These are phyloP conservation scores for Alternaria dauci DNA, from an alignment of 2,329 filamentous ascomycete species.

Conservation along the genomic window DNA sequence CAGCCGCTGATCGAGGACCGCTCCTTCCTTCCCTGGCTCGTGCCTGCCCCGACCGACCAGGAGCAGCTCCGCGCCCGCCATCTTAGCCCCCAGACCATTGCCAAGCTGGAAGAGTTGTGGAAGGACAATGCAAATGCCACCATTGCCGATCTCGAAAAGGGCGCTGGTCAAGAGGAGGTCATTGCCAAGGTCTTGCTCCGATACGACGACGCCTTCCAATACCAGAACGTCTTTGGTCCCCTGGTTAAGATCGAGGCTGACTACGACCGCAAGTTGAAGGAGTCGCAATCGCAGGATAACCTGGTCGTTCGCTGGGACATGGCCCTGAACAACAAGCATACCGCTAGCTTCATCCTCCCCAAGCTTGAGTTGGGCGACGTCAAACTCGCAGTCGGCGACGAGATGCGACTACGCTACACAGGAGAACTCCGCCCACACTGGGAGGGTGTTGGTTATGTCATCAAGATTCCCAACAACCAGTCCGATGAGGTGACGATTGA, in stretches of 20 bases:
- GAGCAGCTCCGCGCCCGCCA: slow-evolving; percentile 96
- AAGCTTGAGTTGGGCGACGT: slow-evolving; percentile 98
- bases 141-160: slow-evolving; percentile 89
- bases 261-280: slow-evolving; percentile 98
- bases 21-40: slow-evolving; percentile 93
- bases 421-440: slow-evolving; percentile 90
- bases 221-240: slow-evolving; percentile 98
- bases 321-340: slow-evolving; percentile 95
- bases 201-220: slow-evolving; percentile 97
- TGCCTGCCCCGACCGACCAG: slow-evolving; percentile 85
- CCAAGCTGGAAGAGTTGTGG: slow-evolving; percentile 97
- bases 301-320: slow-evolving; percentile 93
- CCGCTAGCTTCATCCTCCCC: slow-evolving; percentile 92
- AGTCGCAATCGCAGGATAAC: slow-evolving; percentile 97
- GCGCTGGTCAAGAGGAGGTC: slow-evolving; percentile 90
- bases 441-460: slow-evolving; percentile 98
- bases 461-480: slow-evolving; percentile 99
- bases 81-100: slow-evolving; percentile 91
- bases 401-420: slow-evolving; percentile 97
- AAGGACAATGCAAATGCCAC: slow-evolving; percentile 92
- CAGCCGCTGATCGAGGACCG: slow-evolving; percentile 97
- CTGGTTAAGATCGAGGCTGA: slow-evolving; percentile 99
- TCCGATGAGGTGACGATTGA: slow-evolving; percentile 97
- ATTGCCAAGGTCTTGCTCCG: slow-evolving; percentile 90
- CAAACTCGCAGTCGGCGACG: slow-evolving; percentile 95